A percentile compares a stretch with the other conserved stretches of the same genome.
Conservation (phyloP, 1,284 basidiomycete species). For the Naganishia liquefaciens region DNA sequence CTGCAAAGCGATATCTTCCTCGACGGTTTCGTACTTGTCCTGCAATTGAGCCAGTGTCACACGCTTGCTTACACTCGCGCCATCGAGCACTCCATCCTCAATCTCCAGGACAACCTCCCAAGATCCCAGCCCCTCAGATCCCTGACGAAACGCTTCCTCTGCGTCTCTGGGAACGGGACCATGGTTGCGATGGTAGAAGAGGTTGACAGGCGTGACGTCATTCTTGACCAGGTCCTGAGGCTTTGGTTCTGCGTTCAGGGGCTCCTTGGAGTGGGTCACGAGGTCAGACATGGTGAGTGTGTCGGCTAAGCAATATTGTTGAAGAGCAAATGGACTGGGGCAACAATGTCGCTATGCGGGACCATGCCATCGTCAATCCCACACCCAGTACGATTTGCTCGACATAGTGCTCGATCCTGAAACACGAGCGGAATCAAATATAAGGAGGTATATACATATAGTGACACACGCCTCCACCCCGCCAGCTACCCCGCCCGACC, state of each 20-base stretch:
- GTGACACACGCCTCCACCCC: too few relatives aligned
- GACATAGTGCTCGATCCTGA: too few relatives aligned
- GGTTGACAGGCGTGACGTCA: conserved; percentile 24
- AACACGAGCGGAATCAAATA: too few relatives aligned
- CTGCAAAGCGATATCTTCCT: conserved; percentile 28
- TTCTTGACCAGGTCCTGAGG: conserved; percentile 9
- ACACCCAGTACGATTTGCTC: too few relatives aligned
- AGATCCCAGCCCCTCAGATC: neutral
- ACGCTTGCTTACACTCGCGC: neutral
- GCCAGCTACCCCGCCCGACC: too few relatives aligned
- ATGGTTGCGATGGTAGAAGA: conserved; percentile 30
- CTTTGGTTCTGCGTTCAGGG: conserved; percentile 28
- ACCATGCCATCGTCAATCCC: too few relatives aligned
- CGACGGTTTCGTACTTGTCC: conserved; percentile 15
- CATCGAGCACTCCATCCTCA: neutral
- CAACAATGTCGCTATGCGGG: too few relatives aligned
- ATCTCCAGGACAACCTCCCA: conserved; percentile 11
- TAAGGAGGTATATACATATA: too few relatives aligned
- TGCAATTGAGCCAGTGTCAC: conserved; percentile 9
- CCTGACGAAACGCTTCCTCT: neutral
- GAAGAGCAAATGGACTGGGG: too few relatives aligned
- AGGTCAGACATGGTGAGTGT: neutral
- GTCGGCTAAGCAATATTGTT: too few relatives aligned
- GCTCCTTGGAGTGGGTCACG: conserved; percentile 19
- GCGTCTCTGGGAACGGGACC: conserved; percentile 22